Evolutionary conservation across 345 rosid genomes (phyloP), one percentile per base, ranked within the genome.

Genomic region (Eucalyptus camaldulensis): DNA sequence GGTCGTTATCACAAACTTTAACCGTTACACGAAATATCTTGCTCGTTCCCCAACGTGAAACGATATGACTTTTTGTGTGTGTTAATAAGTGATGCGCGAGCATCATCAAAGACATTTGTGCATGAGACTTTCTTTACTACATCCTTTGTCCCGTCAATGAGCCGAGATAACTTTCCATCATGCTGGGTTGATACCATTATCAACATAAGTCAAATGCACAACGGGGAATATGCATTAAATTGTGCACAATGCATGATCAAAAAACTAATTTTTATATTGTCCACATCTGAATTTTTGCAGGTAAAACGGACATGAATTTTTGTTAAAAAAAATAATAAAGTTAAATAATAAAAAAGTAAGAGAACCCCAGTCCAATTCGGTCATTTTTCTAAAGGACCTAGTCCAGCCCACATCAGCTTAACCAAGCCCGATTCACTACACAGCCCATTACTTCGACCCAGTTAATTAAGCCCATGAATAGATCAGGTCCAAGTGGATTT

Each of bases 91-190:
- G 56, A 51, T 7, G 22, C 4, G 0, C 0, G 56, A 17, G 54
- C 22, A 51, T 51, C 1, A 7, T 51, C 22, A 51, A 51, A 51
- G 0, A 17, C 2, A 3, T 51, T 51, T 51, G 22, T 51, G 56
- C 9, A 7, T 17, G 9, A 51, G 2, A 50, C 1, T 53, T 19
- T 53, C 25, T 19, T 21, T 8, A n/a, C n/a, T n/a, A n/a, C 25
- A 8, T 8, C 2, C 0, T 53, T 53, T 53, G 25, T 8, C 1
- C 25, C 8, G 21, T 19, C 10, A 21, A 54, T 8, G 0, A 21
- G 1, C 1, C 25, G 2, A 54, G 58, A 0, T 54, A 54, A 0
- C 25, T 19, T 54, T 54, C 1, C 0, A 21, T 21, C 10, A 21
- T 54, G 25, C 1, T 17, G 10, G 25, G 25, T 21, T 8, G 21